Conservation (phyloP, 2,329 filamentous ascomycete species). For the Hypoxylon sp. region DNA sequence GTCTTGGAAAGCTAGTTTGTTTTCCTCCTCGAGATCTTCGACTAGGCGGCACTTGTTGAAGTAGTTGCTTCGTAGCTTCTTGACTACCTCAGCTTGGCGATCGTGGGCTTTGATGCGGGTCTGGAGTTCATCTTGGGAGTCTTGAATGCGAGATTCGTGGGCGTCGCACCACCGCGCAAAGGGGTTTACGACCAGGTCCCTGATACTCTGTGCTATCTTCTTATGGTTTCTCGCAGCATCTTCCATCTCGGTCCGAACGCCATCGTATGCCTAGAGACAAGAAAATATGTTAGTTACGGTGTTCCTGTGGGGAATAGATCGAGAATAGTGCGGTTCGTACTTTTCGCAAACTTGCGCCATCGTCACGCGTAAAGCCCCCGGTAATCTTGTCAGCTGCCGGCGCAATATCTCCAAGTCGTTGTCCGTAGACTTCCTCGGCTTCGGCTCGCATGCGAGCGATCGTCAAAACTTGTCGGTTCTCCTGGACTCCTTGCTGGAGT, state of each 20-base stretch:
- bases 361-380: slow-evolving; percentile 89
- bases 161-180: slow-evolving; percentile 97
- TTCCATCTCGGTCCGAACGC: slow-evolving; percentile 91
- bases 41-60: slow-evolving; percentile 99
- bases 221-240: slow-evolving; percentile 90
- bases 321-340: slow-evolving; percentile 62
- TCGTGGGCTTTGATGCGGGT: slow-evolving; percentile 91
- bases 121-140: slow-evolving; percentile 95
- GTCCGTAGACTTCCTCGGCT: slow-evolving; percentile 91
- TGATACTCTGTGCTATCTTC: slow-evolving; percentile 96
- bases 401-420: slow-evolving; percentile 84
- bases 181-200: slow-evolving; percentile 93
- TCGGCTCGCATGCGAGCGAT: slow-evolving; percentile 95
- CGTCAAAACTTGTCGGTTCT: slow-evolving; percentile 94
- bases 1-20: slow-evolving; percentile 96
- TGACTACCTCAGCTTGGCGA: slow-evolving; percentile 88
- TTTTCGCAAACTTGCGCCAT: slow-evolving; percentile 96
- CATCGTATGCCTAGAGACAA: slow-evolving; percentile 83
- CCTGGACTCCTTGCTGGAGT: slow-evolving; percentile 94
- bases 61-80: slow-evolving; percentile 95
- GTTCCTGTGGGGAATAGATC: slow-evolving; percentile 18
- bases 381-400: slow-evolving; percentile 84
- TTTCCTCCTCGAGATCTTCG: slow-evolving; percentile 97
- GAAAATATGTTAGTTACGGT: slow-evolving; percentile 44
- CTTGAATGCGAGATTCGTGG: slow-evolving; percentile 90